Evolutionary conservation across 148 eudicot species (phyloP).

Genomic region (Amaranthus cruentus): DNA sequence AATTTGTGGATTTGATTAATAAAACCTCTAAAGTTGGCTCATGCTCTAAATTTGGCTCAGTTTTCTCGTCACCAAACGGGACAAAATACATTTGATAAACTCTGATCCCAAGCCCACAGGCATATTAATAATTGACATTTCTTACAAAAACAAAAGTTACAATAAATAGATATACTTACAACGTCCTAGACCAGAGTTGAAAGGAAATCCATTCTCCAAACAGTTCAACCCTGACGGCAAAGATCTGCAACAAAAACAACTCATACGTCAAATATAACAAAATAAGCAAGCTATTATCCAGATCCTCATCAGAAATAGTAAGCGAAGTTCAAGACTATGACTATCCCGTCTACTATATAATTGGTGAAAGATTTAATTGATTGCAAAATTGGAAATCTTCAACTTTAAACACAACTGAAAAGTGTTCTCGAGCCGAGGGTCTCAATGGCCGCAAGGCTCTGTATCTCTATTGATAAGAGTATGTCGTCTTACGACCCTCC

Average conservation of each 20-base stretch:
- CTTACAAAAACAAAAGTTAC: not conserved
- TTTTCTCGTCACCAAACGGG: too few relatives aligned
- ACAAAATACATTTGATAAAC: not conserved
- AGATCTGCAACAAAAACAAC: constrained; percentile 20
- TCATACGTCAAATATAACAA: constrained; percentile 1
- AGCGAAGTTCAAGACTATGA: not conserved
- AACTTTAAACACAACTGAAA: not conserved
- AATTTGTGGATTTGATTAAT: too few relatives aligned
- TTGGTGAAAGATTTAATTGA: not conserved
- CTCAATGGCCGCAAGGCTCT: too few relatives aligned
- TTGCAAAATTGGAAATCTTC: not conserved
- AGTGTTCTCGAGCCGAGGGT: not conserved
- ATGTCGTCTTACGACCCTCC: too few relatives aligned
- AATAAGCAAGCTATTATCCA: not conserved
- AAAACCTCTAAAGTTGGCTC: too few relatives aligned
- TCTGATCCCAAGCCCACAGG: not conserved
- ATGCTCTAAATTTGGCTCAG: too few relatives aligned
- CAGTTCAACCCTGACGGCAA: constrained; percentile 32
- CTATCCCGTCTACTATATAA: not conserved
- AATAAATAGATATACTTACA: constrained; percentile 24
- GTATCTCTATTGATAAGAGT: too few relatives aligned
- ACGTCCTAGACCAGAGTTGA: constrained; percentile 31
- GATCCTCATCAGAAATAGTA: not conserved
- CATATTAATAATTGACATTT: not conserved
- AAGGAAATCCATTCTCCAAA: constrained; percentile 32